Evolutionary conservation across 768 basidiomycete genomes (phyloP), one percentile per base, ranked within the genome.

Genomic region (Sporobolomyces pararoseus): DNA sequence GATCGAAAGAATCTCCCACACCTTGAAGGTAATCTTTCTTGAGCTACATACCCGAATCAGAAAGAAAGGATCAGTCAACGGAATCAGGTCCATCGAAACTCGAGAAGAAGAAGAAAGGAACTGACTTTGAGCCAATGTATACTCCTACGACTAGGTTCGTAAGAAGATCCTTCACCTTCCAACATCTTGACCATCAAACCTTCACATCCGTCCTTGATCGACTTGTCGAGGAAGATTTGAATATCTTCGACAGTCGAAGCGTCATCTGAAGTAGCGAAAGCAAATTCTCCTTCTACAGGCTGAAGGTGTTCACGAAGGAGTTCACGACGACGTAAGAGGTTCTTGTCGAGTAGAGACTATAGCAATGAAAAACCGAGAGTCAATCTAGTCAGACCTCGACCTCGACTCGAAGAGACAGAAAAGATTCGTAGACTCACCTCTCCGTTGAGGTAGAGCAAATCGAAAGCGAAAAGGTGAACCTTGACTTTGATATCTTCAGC

Each of bases 121-220:
- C 79, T 60, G 39, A 92, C 95, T 86, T 99, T 99, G 21, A 99
- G 82, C 96, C 96, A 99, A 78, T 98, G 97, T 63, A 97, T 89
- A 81, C 90, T 93, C 47, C 96, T 83, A 66, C 95, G 82, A 79
- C 91, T 95, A 13, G 96, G 96, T 80, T 97, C 94, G 78, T 99
- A 99, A 76, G 85, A 90, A 79, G 92, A 91, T 10, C 88, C 90
- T 46, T 91, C 88, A 53, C 86, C 88, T 49, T 95, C 91, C 23
- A 99, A 82, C 92, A 96, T 95, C 82, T 99, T 99, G 68, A 99
- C 91, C 96, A 99, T 99, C 53, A 99, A 84, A 14, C 96, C 96
- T 79, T 99, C 96, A 78, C 96, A 98, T 2, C 95, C 93, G 78
- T 98, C 96, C 78, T 93, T 97, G 74, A 99, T 91, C 79, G 90